Conservation (phyloP, 2,329 filamentous ascomycete genomes). For the Parastagonospora avenae region DNA sequence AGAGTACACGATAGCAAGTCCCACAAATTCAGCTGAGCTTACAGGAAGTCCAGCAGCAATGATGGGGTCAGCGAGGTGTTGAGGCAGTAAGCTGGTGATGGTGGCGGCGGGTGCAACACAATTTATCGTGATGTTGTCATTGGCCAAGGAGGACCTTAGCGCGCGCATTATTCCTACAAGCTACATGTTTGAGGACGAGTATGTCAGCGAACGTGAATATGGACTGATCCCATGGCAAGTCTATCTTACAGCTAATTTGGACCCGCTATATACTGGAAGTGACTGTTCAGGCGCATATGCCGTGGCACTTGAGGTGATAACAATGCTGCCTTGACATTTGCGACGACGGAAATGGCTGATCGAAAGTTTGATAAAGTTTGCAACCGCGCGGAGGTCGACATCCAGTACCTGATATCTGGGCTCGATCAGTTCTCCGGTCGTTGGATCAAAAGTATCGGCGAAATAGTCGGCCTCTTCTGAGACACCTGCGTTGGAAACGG, state of each 20-base stretch:
- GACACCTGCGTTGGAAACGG: constrained; percentile 45
- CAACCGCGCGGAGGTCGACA: constrained; percentile 39
- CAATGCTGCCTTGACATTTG: constrained; percentile 37
- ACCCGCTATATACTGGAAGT: constrained; percentile 45
- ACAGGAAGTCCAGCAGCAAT: constrained; percentile 40
- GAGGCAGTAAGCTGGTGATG: constrained; percentile 37
- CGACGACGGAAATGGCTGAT: constrained; percentile 29
- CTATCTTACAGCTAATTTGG: no score
- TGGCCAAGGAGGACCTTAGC: constrained; percentile 31
- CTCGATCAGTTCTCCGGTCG: constrained; percentile 31
- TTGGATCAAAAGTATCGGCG: constrained; percentile 37
- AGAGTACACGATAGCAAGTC: constrained; percentile 46
- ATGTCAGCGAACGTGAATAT: no score
- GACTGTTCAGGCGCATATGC: constrained; percentile 47
- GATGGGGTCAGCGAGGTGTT: constrained; percentile 38
- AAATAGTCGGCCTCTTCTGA: constrained; percentile 37
- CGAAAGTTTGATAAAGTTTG: constrained; percentile 45
- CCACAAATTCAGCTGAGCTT: constrained; percentile 42
- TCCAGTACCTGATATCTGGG: constrained; percentile 39
- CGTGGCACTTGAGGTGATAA: constrained; percentile 48
- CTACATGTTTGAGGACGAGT: constrained; percentile 22
- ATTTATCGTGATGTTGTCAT: constrained; percentile 46
- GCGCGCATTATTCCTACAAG: constrained; percentile 39
- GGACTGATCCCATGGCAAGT: no score
- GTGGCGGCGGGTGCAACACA: constrained; percentile 47